A percentile compares a stretch with the other conserved stretches of the same genome.
phyloP scores from a whole-genome alignment of 2,329 filamentous ascomycete genomes.

The Aspergillus sojae region DNA sequence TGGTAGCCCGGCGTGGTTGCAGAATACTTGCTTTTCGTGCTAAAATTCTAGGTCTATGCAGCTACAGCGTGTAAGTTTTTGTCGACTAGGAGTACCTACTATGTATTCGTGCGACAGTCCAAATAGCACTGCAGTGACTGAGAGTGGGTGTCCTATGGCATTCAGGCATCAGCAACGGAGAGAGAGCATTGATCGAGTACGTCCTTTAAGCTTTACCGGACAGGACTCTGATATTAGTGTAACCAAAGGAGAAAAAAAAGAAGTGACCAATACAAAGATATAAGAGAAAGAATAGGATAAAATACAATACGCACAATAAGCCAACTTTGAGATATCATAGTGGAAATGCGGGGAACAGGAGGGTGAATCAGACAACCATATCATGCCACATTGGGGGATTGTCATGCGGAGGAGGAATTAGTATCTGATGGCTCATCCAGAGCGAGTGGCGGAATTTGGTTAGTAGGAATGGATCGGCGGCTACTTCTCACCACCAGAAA shows the following conservation, averaged over 20 bases:
- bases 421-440: not conserved
- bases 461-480: not conserved
- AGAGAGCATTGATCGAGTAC: not conserved
- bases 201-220: not conserved
- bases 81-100: not conserved
- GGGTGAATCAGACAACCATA: conserved; percentile 9
- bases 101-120: conserved; percentile 5
- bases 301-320: not conserved
- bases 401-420: not conserved
- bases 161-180: not conserved
- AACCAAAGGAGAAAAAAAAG: not conserved
- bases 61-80: not conserved
- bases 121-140: conserved; percentile 15
- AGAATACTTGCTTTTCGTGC: not conserved
- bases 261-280: not conserved
- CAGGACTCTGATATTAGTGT: not conserved
- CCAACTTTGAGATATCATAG: not conserved
- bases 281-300: not conserved
- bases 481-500: not conserved
- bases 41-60: not conserved
- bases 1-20: not conserved
- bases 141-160: not conserved
- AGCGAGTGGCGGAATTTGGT: not conserved
- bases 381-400: conserved; percentile 9
- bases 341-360: conserved; percentile 2